Evolutionary conservation across 148 eudicot species (phyloP).

Genomic region (Camellia lanceoleosa): DNA sequence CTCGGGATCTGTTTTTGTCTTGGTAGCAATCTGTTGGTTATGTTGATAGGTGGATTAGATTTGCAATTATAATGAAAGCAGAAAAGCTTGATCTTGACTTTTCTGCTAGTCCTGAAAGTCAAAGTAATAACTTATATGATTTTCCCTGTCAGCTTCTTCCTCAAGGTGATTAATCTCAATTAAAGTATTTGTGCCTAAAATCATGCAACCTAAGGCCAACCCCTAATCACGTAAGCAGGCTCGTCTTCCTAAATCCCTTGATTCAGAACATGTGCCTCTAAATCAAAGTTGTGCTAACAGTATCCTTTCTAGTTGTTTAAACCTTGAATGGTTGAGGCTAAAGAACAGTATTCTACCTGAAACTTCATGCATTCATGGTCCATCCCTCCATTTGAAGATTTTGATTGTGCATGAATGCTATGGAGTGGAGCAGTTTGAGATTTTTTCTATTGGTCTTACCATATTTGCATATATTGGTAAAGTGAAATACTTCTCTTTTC

Average conservation of each 20-base stretch:
- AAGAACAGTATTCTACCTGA: conserved; percentile 4
- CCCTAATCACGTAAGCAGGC: conserved; percentile 5
- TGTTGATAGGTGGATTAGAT: conserved; percentile 15
- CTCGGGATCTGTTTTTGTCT: conserved; percentile 8
- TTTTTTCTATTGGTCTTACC: conserved; percentile 14
- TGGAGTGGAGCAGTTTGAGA: conserved; percentile 10
- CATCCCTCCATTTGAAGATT: conserved; percentile 9
- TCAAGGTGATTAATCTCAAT: conserved; percentile 6
- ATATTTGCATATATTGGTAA: conserved; percentile 11
- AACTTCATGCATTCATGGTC: conserved; percentile 10
- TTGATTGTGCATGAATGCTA: conserved; percentile 7
- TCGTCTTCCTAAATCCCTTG: conserved; percentile 7
- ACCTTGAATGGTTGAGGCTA: conserved; percentile 22
- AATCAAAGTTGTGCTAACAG: background rate
- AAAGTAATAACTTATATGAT: background rate
- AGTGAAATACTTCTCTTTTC: conserved; percentile 8
- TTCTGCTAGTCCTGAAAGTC: background rate
- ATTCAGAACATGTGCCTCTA: background rate
- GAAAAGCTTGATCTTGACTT: conserved; percentile 19
- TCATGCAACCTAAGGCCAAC: conserved; percentile 16
- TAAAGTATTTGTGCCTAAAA: conserved; percentile 16
- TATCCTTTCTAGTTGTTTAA: conserved; percentile 11
- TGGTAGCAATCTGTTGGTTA: conserved; percentile 7
- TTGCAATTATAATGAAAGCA: conserved; percentile 12
- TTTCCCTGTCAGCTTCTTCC: conserved; percentile 9